Base-by-base conservation (phyloP, 306 rosid species). In the Elaeagnus macrophylla region DNA sequence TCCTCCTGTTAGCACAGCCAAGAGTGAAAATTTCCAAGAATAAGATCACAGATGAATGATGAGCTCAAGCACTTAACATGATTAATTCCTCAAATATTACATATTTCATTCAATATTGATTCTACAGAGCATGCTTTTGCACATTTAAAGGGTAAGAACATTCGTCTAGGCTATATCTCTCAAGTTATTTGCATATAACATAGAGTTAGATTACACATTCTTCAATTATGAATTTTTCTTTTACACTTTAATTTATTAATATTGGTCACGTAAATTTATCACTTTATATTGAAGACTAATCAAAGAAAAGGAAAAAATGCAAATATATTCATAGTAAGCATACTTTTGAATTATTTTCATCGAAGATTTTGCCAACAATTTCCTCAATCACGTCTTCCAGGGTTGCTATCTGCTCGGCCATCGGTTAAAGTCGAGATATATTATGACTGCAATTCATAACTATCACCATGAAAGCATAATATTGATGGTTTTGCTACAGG, bases 281-380 rank as follows among this genome's bases (percentile, higher is more conserved):
- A 10, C 36, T 16, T 44, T 44, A 44, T 11, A 44, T 16, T 12
- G n/a, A 53, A 5, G 9, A 59, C 65, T 16, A 52, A 37, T 37
- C 10, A n/a, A 45, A 38, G 10, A 59, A 67, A 10, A 53, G 32
- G 13, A 44, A 7, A 44, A 47, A 16, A 36, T 16, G 5, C 38
- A 49, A 37, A 12, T 12, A 7, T n/a, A 47, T 7, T 0, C 11
- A 52, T 6, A 65, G 37, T n/a, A 10, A 56, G 62, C 63, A 69
- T 72, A 87, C 99, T 81, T 93, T 93, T 11, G 99, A 93, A 71
- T 93, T 96, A 64, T 81, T 93, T 81, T 93, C 99, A 48, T 93
- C 99, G 45, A 93, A 93, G 54, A 93, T 93, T 84, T 93, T 95
- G 55, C 99, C 99, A 58, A 93, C 99, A 73, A 93, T 87, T 73